These are phyloP conservation scores for Salix dunnii DNA, from an alignment of 345 rosid genomes.

Conservation along the genomic window DNA sequence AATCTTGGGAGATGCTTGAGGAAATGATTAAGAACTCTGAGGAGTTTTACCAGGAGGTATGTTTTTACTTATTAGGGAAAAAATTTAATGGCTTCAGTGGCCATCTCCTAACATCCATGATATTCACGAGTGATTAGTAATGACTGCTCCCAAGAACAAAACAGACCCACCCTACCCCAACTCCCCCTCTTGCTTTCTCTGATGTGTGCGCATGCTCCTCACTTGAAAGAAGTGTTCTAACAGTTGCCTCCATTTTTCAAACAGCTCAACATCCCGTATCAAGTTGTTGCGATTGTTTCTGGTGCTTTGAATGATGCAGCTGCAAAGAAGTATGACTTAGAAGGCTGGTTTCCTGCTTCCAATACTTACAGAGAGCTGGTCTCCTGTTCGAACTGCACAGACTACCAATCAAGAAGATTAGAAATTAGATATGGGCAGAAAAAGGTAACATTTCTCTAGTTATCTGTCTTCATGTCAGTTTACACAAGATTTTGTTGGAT, in stretches of 20 bases:
- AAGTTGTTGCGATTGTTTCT: slow-evolving; percentile 75
- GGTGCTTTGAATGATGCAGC: slow-evolving; percentile 94
- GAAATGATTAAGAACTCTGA: slow-evolving; percentile 92
- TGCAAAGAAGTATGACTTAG: slow-evolving; percentile 92
- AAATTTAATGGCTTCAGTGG: not conserved
- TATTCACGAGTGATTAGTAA: too few relatives aligned
- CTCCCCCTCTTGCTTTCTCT: not conserved
- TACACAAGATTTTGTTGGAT: not conserved
- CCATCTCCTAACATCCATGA: not conserved
- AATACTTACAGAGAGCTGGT: slow-evolving; percentile 86
- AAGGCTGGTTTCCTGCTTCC: slow-evolving; percentile 95
- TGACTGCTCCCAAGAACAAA: too few relatives aligned
- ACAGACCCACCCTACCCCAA: not conserved
- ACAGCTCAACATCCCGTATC: slow-evolving; percentile 87
- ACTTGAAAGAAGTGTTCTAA: not conserved
- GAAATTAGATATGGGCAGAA: slow-evolving; percentile 92
- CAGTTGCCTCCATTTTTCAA: not conserved
- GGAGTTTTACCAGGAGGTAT: slow-evolving; percentile 77
- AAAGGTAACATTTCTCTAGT: slow-evolving; percentile 46
- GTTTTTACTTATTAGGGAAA: not conserved
- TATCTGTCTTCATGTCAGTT: not conserved
- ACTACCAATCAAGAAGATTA: slow-evolving; percentile 79
- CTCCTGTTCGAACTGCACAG: slow-evolving; percentile 90
- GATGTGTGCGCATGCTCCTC: not conserved
- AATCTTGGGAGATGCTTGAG: slow-evolving; percentile 88